A percentile compares a stretch with the other conserved stretches of the same genome.
Evolutionary conservation across 2,329 filamentous ascomycete genomes (phyloP).

Genomic region (Emergomyces pasteurianus): DNA sequence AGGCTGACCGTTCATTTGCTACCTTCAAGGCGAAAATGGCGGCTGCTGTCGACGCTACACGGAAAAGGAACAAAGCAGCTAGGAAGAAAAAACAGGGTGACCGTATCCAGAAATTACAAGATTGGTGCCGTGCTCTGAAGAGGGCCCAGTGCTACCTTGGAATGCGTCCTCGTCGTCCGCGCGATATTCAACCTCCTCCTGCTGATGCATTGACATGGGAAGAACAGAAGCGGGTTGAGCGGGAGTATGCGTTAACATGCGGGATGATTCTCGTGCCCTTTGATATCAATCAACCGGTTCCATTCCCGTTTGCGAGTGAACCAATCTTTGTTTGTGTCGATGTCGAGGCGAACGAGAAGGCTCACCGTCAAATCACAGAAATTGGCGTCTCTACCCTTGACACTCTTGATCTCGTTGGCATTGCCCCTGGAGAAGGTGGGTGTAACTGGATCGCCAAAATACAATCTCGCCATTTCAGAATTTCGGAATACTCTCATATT

Average conservation of each 20-base stretch:
- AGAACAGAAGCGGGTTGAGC: constrained; percentile 15
- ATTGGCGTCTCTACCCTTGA: constrained; percentile 76
- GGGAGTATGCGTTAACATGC: constrained; percentile 15
- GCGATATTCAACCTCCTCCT: constrained; percentile 7
- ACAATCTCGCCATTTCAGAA: constrained; percentile 60
- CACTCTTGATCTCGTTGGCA: constrained; percentile 44
- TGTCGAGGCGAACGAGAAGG: constrained; percentile 65
- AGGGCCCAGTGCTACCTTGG: constrained; percentile 61
- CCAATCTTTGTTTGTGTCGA: constrained; percentile 69
- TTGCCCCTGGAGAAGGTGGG: constrained; percentile 51
- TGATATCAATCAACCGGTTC: constrained; percentile 34
- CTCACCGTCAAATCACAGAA: constrained; percentile 61
- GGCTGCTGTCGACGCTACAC: constrained; percentile 38
- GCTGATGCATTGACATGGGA: constrained; percentile 14
- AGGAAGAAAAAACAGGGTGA: constrained; percentile 42
- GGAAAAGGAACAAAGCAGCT: constrained; percentile 36
- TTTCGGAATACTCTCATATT: constrained; percentile 55
- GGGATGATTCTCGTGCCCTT: constrained; percentile 23
- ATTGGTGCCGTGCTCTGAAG: constrained; percentile 46
- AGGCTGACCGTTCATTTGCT: constrained; percentile 22
- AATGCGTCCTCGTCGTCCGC: constrained; percentile 37
- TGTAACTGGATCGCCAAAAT: constrained; percentile 57
- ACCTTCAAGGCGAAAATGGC: constrained; percentile 46
- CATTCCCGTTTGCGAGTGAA: constrained; percentile 39
- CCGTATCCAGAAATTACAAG: constrained; percentile 38